These are phyloP conservation scores for Mucor piriformis DNA, from an alignment of 371 early-diverging fungal genomes.

Conservation along the genomic window DNA sequence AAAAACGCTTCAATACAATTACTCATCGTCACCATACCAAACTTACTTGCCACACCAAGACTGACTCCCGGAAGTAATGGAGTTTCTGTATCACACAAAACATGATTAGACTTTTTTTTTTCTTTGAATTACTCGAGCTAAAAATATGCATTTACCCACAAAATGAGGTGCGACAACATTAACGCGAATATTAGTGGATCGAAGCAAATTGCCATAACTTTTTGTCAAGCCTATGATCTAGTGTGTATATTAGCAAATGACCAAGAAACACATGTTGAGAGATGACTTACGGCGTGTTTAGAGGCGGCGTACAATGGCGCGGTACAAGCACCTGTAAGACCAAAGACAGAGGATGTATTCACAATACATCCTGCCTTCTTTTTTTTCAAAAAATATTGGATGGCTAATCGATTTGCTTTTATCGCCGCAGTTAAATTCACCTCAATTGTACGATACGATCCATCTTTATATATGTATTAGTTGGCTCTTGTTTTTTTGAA, in stretches of 20 bases:
- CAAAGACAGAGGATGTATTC: constrained; percentile 80
- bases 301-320: constrained; percentile 82
- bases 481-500: too few species aligned
- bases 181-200: constrained; percentile 61
- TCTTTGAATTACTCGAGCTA: too few species aligned
- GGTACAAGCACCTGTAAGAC: constrained; percentile 65
- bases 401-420: constrained; percentile 70
- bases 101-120: too few species aligned
- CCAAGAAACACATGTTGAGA: not conserved
- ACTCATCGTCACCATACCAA: constrained; percentile 33
- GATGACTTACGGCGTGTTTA: constrained; percentile 68
- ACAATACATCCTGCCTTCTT: constrained; percentile 69
- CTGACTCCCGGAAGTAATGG: constrained; percentile 31
- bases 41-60: constrained; percentile 7
- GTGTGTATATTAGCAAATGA: not conserved
- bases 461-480: too few species aligned
- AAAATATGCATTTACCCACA: constrained; percentile 55
- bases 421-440: constrained; percentile 69
- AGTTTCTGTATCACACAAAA: too few species aligned
- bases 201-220: constrained; percentile 52
- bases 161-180: constrained; percentile 83
- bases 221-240: constrained; percentile 66
- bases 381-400: constrained; percentile 59
- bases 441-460: constrained; percentile 61
- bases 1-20: constrained; percentile 33